Evolutionary conservation across 2,329 filamentous ascomycete genomes (phyloP).

Genomic region (Claviceps sp.): DNA sequence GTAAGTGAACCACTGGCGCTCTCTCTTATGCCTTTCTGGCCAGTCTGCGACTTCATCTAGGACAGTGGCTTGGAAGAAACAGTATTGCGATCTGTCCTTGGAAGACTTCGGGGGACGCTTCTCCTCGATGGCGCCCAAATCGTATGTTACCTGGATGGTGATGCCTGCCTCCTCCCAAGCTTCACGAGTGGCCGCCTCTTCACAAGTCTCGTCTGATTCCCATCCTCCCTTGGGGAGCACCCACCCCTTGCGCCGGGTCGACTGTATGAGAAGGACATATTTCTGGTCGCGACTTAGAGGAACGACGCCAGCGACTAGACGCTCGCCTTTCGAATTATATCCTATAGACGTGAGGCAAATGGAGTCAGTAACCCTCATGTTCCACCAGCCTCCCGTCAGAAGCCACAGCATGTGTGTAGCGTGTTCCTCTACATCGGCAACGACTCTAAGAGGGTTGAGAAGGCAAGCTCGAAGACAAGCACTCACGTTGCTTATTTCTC

Average conservation of each 20-base stretch:
- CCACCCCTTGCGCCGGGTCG: slow-evolving; percentile 81
- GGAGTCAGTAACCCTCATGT: slow-evolving; percentile 9
- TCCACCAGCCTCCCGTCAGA: slow-evolving; percentile 1
- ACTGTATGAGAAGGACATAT: slow-evolving; percentile 87
- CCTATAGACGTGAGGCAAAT: slow-evolving; percentile 39
- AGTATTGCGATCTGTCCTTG: slow-evolving; percentile 52
- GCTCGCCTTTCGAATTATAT: slow-evolving; percentile 83
- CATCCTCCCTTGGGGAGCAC: slow-evolving; percentile 96
- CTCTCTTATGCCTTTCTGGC: slow-evolving; percentile 89
- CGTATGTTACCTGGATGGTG: slow-evolving; percentile 67
- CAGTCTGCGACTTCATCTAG: slow-evolving; percentile 73
- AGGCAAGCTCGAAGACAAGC: slow-evolving; percentile 5
- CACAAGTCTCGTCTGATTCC: slow-evolving; percentile 85
- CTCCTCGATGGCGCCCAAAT: slow-evolving; percentile 78
- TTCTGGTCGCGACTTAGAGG: slow-evolving; percentile 76
- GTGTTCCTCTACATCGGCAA: background rate
- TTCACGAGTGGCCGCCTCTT: slow-evolving; percentile 74
- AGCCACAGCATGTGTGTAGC: background rate
- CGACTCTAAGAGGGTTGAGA: background rate
- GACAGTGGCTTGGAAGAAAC: slow-evolving; percentile 82
- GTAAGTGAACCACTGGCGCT: slow-evolving; percentile 81
- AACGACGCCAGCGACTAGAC: slow-evolving; percentile 88
- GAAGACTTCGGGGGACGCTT: slow-evolving; percentile 64
- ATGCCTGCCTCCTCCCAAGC: slow-evolving; percentile 98
- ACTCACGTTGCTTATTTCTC: slow-evolving; percentile 68